Percentiles rank a stretch among this genome's conserved stretches.
Evolutionary conservation across 768 basidiomycete species (phyloP).

Genomic region (Russula compacta): DNA sequence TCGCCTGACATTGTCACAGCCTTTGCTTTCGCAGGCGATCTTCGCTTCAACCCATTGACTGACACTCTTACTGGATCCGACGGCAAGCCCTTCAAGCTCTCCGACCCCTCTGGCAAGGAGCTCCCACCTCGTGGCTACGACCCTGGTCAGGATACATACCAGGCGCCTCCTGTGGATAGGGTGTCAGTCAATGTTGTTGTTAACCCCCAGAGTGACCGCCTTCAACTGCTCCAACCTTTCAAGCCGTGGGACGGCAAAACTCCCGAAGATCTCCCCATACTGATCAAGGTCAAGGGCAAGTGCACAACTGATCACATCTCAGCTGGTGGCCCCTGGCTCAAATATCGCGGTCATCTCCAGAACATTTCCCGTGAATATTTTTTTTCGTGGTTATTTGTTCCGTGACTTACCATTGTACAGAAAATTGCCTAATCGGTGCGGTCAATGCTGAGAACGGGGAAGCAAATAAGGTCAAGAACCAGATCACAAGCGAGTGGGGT

Average conservation of each 20-base stretch:
- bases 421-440: slow-evolving; percentile 96
- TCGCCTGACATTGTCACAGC: slow-evolving; percentile 95
- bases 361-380: slow-evolving; percentile 79
- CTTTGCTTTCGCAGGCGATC: slow-evolving; percentile 87
- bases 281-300: slow-evolving; percentile 99
- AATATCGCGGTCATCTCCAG: slow-evolving; percentile 97
- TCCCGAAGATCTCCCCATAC: slow-evolving; percentile 75
- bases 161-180: slow-evolving; percentile 83
- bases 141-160: slow-evolving; percentile 95
- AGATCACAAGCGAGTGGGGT: slow-evolving; percentile 76
- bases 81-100: slow-evolving; percentile 96
- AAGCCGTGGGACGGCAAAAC: slow-evolving; percentile 89
- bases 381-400: slow-evolving; percentile 11
- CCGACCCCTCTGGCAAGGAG: slow-evolving; percentile 82
- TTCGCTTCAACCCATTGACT: slow-evolving; percentile 94
- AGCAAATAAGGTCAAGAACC: slow-evolving; percentile 93
- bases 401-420: slow-evolving; percentile 28
- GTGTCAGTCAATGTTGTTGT: slow-evolving; percentile 80
- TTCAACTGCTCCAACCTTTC: slow-evolving; percentile 88
- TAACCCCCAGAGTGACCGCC: slow-evolving; percentile 75
- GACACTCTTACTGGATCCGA: slow-evolving; percentile 82
- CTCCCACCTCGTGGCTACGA: slow-evolving; percentile 95
- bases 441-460: slow-evolving; percentile 94
- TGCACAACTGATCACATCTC: slow-evolving; percentile 98
- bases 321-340: slow-evolving; percentile 98